Evolutionary conservation across 2,329 filamentous ascomycete genomes (phyloP).

Genomic region (Sporothrix luriei): DNA sequence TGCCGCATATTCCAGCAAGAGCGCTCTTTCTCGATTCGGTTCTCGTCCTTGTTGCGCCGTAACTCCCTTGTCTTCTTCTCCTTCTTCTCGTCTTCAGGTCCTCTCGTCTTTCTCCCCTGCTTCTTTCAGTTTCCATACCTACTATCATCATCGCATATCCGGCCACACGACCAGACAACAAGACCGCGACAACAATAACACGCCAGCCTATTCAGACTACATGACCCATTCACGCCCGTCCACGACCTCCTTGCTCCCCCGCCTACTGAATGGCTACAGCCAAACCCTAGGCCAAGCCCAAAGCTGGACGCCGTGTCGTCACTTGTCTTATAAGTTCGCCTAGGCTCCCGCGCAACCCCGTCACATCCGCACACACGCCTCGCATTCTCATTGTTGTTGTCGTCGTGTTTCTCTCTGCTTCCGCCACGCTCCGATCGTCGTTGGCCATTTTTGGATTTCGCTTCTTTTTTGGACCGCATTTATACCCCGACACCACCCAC

Average conservation of each 20-base stretch:
- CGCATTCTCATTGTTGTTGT: background rate
- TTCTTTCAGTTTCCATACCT: background rate
- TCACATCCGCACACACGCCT: conserved; percentile 18
- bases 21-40: background rate
- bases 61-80: background rate
- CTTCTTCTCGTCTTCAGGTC: background rate
- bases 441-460: background rate
- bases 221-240: conserved; percentile 3
- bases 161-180: conserved; percentile 16
- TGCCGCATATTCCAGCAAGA: conserved; percentile 11
- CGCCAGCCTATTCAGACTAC: background rate
- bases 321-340: conserved; percentile 21
- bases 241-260: background rate
- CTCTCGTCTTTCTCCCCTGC: background rate
- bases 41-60: background rate
- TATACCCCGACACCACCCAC: too few species aligned
- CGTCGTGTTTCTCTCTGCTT: background rate
- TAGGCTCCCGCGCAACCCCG: conserved; percentile 20
- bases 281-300: background rate
- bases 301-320: conserved; percentile 17
- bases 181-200: conserved; percentile 21
- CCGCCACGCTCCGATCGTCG: background rate
- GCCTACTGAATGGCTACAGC: background rate
- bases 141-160: conserved; percentile 6
- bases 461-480: background rate